These are phyloP conservation scores for Calocybe gambosa DNA, from an alignment of 1,284 basidiomycete genomes.

Conservation along the genomic window DNA sequence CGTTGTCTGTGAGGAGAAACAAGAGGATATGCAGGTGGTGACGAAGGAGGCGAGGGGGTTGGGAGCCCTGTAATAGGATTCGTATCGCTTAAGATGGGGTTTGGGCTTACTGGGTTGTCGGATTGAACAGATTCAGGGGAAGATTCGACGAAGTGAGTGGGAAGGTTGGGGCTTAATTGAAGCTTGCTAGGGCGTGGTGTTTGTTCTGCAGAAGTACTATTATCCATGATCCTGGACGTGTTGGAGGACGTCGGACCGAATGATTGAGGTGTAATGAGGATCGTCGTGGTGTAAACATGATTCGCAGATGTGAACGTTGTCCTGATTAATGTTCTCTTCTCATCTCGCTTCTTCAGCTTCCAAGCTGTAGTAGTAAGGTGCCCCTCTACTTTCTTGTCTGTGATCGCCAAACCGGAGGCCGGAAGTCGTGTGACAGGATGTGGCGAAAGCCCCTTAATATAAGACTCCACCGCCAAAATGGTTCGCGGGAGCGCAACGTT, in stretches of 20 bases:
- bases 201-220: slow-evolving; percentile 5
- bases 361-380: slow-evolving; percentile 33
- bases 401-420: slow-evolving; percentile 49
- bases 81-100: slow-evolving; percentile 2
- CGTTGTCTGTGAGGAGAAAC: slow-evolving; percentile 16
- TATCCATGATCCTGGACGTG: slow-evolving; percentile 2
- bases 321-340: slow-evolving; percentile 45
- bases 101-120: background rate
- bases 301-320: slow-evolving; percentile 44
- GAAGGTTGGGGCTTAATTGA: slow-evolving; percentile 12
- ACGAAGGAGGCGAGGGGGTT: slow-evolving; percentile 12
- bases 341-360: slow-evolving; percentile 55
- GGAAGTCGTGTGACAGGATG: slow-evolving; percentile 67
- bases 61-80: slow-evolving; percentile 7
- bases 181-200: slow-evolving; percentile 20
- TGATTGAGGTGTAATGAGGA: slow-evolving; percentile 29
- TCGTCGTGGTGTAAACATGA: slow-evolving; percentile 41
- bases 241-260: slow-evolving; percentile 13
- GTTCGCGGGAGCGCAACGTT: slow-evolving; percentile 71
- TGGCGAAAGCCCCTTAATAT: slow-evolving; percentile 57
- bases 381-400: slow-evolving; percentile 44
- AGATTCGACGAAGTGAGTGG: background rate
- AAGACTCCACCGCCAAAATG: slow-evolving; percentile 66
- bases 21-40: slow-evolving; percentile 6
- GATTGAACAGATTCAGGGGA: slow-evolving; percentile 3